Evolutionary conservation across 2,329 filamentous ascomycete genomes (phyloP).

Genomic region (Botrytis hyacinthi): DNA sequence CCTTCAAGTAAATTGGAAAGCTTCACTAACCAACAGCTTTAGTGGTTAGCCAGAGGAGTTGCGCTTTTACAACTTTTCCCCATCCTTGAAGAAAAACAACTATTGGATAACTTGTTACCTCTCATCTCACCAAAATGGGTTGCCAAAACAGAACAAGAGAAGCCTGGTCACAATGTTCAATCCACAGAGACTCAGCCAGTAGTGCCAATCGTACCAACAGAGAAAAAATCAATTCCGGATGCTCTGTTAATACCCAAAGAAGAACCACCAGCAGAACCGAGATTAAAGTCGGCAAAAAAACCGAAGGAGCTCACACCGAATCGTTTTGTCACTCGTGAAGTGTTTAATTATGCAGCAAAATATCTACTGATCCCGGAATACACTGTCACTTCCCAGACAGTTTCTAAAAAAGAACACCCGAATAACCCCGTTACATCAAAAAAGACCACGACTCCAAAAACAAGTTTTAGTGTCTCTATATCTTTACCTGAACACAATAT

Average conservation of each 20-base stretch:
- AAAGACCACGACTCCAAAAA: background rate
- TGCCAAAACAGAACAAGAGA: background rate
- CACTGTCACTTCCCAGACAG: background rate
- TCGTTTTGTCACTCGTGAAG: background rate
- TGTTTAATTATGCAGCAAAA: conserved; percentile 17
- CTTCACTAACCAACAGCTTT: background rate
- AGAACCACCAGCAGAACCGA: background rate
- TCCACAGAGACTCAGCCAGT: background rate
- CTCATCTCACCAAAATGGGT: background rate
- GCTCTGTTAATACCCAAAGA: background rate
- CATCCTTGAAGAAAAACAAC: conserved; percentile 6
- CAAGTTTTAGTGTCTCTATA: background rate
- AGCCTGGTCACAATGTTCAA: background rate
- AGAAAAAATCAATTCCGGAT: background rate
- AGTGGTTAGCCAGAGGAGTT: background rate
- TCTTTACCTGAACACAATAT: conserved; percentile 11
- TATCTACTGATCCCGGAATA: conserved; percentile 1
- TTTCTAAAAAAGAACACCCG: background rate
- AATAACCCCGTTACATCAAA: too few species aligned
- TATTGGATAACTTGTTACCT: background rate
- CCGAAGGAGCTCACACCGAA: background rate
- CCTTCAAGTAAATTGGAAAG: background rate
- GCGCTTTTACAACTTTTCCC: conserved; percentile 10
- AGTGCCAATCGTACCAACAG: background rate
- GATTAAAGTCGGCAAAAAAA: background rate